Base-by-base conservation (phyloP, 768 basidiomycete genomes). In the Trametopsis cervina region DNA sequence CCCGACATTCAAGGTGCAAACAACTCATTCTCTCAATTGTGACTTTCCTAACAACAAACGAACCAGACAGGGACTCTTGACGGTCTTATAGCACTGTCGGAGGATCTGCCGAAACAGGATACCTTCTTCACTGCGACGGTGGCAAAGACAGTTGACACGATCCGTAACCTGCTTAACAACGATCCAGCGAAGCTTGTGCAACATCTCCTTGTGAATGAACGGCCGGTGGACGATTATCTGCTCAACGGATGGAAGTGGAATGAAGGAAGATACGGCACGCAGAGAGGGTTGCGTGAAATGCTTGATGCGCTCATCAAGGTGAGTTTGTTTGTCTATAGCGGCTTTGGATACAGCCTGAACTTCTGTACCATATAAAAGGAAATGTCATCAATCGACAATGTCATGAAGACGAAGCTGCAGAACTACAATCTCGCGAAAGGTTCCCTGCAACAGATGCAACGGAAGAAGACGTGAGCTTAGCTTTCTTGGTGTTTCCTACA, bases 401-500 rank as follows among this genome's bases (percentile, higher is more conserved):
- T 88, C 33, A 88, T 96, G 78, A 95, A 95, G 70, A 72, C 81
- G 36, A 97, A 96, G 67, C 69, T 92, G 35, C 88, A 84, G 57
- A 85, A 81, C 61, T 99, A 99, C 67, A 94, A 93, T 62, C 70
- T 95, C 11, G 87, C 91, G 42, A 99, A 99, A 65, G 95, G 95
- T 0, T 84, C 89, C 40, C 72, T 98, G 43, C 79, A 83, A 3
- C 86, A 91, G 60, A 83, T 98, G 76, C 90, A 95, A 62, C 82
- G 96, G 57, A 98, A 92, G 81, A 87, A 89, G 73, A 81, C 80
- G 94, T 95, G 42, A 52, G 29, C 15, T 15, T 15, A 25, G 35
- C 25, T 18, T 62, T 48, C 76, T 61, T 50, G 33, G 15, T 47
- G 27, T 40, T 46, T 15, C 45, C 24, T 29, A 36, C 33, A 35